Base-by-base conservation (phyloP, 352 stramenopile genomes). In the Aphanomyces euteiches region DNA sequence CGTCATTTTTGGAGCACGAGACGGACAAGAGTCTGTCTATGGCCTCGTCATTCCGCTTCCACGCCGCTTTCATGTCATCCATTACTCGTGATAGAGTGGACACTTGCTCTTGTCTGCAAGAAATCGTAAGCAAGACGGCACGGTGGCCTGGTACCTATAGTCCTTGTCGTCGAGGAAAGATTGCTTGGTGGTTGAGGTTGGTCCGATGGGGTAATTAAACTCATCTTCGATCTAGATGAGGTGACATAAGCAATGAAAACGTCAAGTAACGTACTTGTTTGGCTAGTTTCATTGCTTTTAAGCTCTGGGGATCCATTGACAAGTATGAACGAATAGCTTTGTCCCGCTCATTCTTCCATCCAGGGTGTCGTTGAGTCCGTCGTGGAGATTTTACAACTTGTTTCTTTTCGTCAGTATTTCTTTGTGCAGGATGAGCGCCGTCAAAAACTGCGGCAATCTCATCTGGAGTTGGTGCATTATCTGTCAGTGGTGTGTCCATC, bases 81-180 rank as follows among this genome's bases (percentile, higher is more conserved):
- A 64, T 45, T 3, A 21, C 40, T n/a, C 47, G 12, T 7, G 47
- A 17, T 3, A 70, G 38, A 8, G 12, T 41, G 7, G 47, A 10
- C 8, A 64, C 64, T 41, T 41, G 53, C 12, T 60, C 36, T 50
- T 50, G 47, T 39, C 64, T 70, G 34, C 28, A 28, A 28, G 28
- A 28, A 28, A 28, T 28, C 1, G 28, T 28, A 28, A 28, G 28
- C 28, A 28, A 28, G 28, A 28, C 28, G 28, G 28, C 28, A 28
- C 28, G 0, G 28, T 1, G 13, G 43, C n/a, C 34, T n/a, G 12
- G 28, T 60, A 70, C 64, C 64, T 19, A 28, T 70, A 70, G 4
- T 63, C 64, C 21, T 70, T 70, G 54, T 70, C 64, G n/a, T 70
- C 64, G 4, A 70, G 28, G 34, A 70, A 70, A 4, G 64, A 70